Base-by-base conservation (phyloP, 2,329 filamentous ascomycete genomes). In the Aureobasidium sp. region DNA sequence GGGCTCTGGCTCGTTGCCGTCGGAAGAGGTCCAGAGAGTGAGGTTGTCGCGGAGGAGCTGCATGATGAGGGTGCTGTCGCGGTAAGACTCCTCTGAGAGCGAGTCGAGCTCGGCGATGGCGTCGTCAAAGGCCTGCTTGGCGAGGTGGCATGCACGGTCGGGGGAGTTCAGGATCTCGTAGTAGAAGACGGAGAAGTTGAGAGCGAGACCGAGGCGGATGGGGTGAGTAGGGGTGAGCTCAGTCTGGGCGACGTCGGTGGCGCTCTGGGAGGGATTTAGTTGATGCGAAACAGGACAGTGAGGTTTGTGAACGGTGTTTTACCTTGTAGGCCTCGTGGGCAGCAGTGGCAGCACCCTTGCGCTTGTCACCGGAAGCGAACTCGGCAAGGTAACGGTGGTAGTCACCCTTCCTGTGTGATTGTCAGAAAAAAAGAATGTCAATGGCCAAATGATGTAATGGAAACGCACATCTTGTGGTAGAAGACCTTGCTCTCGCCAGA, bases 171-270 rank as follows among this genome's bases (percentile, higher is more conserved):
- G 80, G 72, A 96, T 96, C 82, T 96, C 93, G 76, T 96, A 95
- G 84, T 95, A 95, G 81, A 96, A 96, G 68, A 96, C 91, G 60
- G 90, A 96, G 84, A 97, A 96, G 86, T 96, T 97, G 65, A 97
- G 84, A 63, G 91, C 91, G 68, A 97, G 86, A 73, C 91, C 91
- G 62, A 97, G 88, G 68, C 91, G 90, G 78, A 97, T 97, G 66
- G 91, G 91, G 81, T 97, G 91, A 58, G 93, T 97, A 59, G 91
- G 91, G 59, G 91, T 91, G 65, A 97, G 85, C 76, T 97, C 91
- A 62, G 88, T 95, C 80, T 96, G 91, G 65, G 93, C 93, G 68
- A 97, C 91, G 68, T 96, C 91, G 78, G 91, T 97, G 65, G 91
- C 91, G 75, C 88, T 95, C 90, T 93, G 67, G 54, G 53, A 42